Evolutionary conservation across 2,329 filamentous ascomycete species (phyloP), one percentile per base, ranked within the genome.

Genomic region (Didymella arachidicola): DNA sequence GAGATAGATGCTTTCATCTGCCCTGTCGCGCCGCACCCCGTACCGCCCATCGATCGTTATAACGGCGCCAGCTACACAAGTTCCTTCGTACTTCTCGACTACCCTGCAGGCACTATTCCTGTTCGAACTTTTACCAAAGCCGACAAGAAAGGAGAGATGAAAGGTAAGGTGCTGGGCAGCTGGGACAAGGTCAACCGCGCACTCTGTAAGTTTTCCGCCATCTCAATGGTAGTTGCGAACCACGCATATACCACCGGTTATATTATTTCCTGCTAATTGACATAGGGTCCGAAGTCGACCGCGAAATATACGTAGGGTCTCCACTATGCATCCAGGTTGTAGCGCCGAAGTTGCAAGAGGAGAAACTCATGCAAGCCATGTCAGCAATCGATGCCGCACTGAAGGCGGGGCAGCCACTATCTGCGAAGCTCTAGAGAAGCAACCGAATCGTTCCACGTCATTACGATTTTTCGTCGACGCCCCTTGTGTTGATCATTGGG

Each of bases 31-130:
- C 86, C 87, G 2, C 87, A 90, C 71, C 85, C 87, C 0, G 82
- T 87, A 0, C 85, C 87, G 1, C 80, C 82, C 10, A 82, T 87
- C 53, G 87, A 90, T 74, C 78, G 81, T 2, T 89, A 86, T 75
- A 87, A 88, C 69, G 83, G 82, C 0, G 83, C 86, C 0, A 83
- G 86, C 56, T 89, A 89, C 68, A 88, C 86, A 0, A 83, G 80
- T 22, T 81, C 79, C 1, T 88, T 87, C 66, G 86, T 88, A 8
- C 66, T 89, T 53, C 72, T 89, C 22, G 87, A 90, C 69, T 87
- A 86, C 66, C 83, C 87, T 0, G 83, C 86, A 2, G 87, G 84
- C 18, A 69, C 77, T 3, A 57, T 89, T 1, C 87, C 87, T 0
- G 81, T 89, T 0, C 76, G 86, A 2, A 69, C 72, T 1, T 80